Evolutionary conservation across 2,329 filamentous ascomycete species (phyloP).

Genomic region (Apiospora hydei): DNA sequence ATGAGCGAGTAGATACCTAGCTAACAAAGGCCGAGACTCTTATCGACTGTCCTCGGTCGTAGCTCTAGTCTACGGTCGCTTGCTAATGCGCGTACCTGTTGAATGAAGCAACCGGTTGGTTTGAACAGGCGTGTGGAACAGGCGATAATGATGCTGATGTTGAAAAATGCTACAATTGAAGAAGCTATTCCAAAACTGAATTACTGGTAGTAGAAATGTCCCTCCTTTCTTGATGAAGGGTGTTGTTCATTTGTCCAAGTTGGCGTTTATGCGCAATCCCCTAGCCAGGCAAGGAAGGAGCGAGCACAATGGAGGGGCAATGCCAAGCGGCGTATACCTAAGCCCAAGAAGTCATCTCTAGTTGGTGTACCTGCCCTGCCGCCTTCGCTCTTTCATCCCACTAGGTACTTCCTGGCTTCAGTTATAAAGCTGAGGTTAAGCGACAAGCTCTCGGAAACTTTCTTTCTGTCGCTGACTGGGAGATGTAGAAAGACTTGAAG

Average conservation of each 20-base stretch:
- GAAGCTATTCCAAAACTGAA: background rate
- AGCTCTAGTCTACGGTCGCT: background rate
- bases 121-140: background rate
- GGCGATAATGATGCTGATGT: background rate
- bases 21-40: background rate
- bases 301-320: conserved; percentile 1
- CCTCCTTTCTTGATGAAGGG: background rate
- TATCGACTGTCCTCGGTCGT: background rate
- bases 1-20: background rate
- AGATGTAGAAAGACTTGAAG: background rate
- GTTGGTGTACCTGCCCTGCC: background rate
- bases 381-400: background rate
- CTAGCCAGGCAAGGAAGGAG: conserved; percentile 16
- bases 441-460: no score
- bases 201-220: background rate
- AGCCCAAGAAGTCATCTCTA: background rate
- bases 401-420: no score
- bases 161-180: background rate
- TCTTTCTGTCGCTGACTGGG: background rate
- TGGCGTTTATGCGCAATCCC: conserved; percentile 2
- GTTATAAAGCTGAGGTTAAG: background rate
- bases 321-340: background rate
- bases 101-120: background rate
- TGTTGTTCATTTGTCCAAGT: background rate
- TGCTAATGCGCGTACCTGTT: background rate